phyloP scores from a whole-genome alignment of 495 filamentous ascomycete genomes.

The Aspergillus conjunctus region DNA sequence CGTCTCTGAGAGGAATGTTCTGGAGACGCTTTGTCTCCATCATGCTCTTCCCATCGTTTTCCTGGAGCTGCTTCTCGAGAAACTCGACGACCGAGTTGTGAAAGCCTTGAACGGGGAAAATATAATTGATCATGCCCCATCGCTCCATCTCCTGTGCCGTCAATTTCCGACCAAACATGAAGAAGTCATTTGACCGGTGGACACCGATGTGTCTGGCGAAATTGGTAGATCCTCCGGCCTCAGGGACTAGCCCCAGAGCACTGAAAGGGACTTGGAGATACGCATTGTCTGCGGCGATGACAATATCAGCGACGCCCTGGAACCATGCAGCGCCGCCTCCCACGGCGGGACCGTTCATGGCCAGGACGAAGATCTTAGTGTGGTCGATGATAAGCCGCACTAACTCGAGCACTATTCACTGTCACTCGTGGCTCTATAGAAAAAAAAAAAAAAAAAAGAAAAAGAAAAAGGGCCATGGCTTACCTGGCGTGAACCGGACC shows the following conservation, averaged over 20 bases:
- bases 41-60: conserved; percentile 28
- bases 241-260: conserved; percentile 25
- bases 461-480: too few relatives aligned
- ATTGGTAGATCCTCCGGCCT: conserved; percentile 19
- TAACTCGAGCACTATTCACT: conserved; percentile 11
- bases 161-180: conserved; percentile 27
- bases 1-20: conserved; percentile 21
- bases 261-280: conserved; percentile 30
- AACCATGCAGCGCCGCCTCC: conserved; percentile 31
- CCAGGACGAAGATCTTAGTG: conserved; percentile 27
- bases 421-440: neutral
- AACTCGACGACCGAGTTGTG: conserved; percentile 19
- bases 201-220: conserved; percentile 26
- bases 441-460: too few relatives aligned
- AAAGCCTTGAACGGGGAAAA: conserved; percentile 24
- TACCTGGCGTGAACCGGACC: too few relatives aligned
- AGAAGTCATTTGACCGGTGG: conserved; percentile 26
- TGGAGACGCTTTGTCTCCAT: conserved; percentile 27
- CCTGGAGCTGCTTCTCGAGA: conserved; percentile 21
- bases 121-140: conserved; percentile 19
- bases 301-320: conserved; percentile 27
- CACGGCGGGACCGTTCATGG: conserved; percentile 26
- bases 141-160: conserved; percentile 22
- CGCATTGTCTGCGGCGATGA: conserved; percentile 21
- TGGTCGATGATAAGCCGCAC: conserved; percentile 20